Evolutionary conservation across 2,329 filamentous ascomycete genomes (phyloP).

Genomic region (Arthrinium phaeospermum): DNA sequence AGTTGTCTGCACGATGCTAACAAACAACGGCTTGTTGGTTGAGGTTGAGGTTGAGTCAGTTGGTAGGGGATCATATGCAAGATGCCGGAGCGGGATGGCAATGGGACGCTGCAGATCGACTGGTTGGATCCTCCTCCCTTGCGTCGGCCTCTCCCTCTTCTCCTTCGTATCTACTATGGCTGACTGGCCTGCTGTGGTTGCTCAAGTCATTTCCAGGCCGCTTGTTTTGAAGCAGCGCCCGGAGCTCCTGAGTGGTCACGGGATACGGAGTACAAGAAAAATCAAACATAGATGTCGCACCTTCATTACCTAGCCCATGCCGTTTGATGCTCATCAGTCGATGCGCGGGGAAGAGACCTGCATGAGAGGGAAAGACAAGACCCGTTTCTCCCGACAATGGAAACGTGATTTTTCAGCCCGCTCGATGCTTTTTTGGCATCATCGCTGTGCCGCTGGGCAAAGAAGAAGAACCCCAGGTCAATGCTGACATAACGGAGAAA

Average conservation of each 20-base stretch:
- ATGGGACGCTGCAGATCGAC: slow-evolving; percentile 11
- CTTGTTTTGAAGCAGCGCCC: neutral
- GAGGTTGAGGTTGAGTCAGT: neutral
- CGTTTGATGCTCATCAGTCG: slow-evolving; percentile 11
- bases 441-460: neutral
- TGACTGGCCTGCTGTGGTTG: neutral
- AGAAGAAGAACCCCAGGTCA: neutral
- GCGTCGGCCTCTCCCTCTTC: neutral
- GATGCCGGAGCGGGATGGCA: slow-evolving; percentile 10
- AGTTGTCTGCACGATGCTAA: neutral
- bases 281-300: slow-evolving; percentile 12
- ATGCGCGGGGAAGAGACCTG: slow-evolving; percentile 5
- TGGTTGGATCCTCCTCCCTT: neutral
- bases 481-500: slow-evolving; percentile 3
- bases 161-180: neutral
- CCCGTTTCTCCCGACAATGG: neutral
- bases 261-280: neutral
- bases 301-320: slow-evolving; percentile 11
- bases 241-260: neutral
- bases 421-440: neutral
- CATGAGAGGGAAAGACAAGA: slow-evolving; percentile 1
- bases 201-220: neutral
- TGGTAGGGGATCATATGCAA: neutral
- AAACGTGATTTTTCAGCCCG: slow-evolving; percentile 13
- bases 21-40: slow-evolving; percentile 6